Percentiles rank a stretch among this genome's conserved stretches.
phyloP scores from a whole-genome alignment of 805 yeast genomes.

The Myxozyma monticola region DNA sequence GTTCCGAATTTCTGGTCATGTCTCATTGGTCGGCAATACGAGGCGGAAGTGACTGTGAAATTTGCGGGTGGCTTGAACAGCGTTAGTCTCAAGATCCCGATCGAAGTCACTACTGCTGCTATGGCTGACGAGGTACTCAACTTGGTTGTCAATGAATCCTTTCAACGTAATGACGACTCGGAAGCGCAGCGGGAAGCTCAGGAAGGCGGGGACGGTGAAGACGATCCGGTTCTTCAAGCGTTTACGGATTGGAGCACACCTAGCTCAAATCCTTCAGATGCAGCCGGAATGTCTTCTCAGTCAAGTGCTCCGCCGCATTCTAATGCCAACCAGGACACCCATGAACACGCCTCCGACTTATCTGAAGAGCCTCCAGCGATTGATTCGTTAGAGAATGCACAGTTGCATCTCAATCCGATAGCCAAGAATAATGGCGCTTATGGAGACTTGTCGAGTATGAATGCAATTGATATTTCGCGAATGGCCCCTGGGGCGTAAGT shows the following conservation, averaged over 20 bases:
- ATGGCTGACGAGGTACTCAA: constrained; percentile 14
- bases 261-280: no score
- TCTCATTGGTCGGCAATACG: constrained; percentile 23
- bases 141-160: background rate
- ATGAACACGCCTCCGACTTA: no score
- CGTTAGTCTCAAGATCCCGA: constrained; percentile 10
- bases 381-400: no score
- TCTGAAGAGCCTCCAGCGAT: no score
- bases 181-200: background rate
- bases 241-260: constrained; percentile 11
- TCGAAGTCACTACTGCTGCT: constrained; percentile 17
- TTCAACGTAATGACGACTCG: background rate
- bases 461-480: no score
- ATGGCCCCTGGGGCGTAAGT: no score
- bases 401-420: no score
- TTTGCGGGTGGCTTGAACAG: constrained; percentile 8
- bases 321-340: no score
- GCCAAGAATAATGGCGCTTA: no score
- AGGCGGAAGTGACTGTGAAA: constrained; percentile 16
- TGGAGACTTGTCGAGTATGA: no score
- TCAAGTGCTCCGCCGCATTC: no score
- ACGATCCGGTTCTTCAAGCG: background rate
- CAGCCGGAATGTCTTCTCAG: no score
- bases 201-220: background rate
- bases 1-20: constrained; percentile 27